phyloP scores from a whole-genome alignment of 345 rosid species.

The Salix dunnii region DNA sequence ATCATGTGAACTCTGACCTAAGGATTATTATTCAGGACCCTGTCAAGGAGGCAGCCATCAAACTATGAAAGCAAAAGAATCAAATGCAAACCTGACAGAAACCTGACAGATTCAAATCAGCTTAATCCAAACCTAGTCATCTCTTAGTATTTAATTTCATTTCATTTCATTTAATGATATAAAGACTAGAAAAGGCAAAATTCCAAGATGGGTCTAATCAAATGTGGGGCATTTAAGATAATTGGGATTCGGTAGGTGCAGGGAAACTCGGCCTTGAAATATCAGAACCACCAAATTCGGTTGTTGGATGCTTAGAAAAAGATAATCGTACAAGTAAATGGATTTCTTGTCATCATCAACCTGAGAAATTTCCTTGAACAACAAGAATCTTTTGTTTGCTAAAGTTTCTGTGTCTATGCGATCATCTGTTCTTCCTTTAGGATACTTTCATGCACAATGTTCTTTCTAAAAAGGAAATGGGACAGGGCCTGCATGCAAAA shows the following conservation, averaged over 20 bases:
- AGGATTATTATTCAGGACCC: neutral
- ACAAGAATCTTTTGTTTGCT: constrained; percentile 9
- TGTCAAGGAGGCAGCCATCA: too few species aligned
- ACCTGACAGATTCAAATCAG: too few species aligned
- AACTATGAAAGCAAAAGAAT: too few species aligned
- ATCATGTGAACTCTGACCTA: constrained; percentile 2
- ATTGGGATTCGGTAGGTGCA: constrained; percentile 3
- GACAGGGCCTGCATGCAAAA: neutral
- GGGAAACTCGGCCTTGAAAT: constrained; percentile 21
- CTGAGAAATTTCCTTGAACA: constrained; percentile 21
- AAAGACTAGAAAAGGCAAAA: constrained; percentile 1
- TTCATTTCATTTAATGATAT: neutral
- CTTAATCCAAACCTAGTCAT: constrained; percentile 6
- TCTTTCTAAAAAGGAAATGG: neutral
- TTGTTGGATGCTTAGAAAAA: constrained; percentile 1
- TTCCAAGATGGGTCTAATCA: constrained; percentile 1
- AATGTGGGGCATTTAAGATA: neutral
- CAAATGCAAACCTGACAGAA: too few species aligned
- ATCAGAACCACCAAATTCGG: constrained; percentile 2
- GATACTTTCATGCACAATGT: too few species aligned
- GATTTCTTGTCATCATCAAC: constrained; percentile 33
- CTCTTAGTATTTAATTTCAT: neutral
- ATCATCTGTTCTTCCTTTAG: neutral
- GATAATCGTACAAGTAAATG: constrained; percentile 1
- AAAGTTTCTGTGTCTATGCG: neutral